These are phyloP conservation scores for Trifolium repens DNA, from an alignment of 306 rosid genomes.

Conservation along the genomic window DNA sequence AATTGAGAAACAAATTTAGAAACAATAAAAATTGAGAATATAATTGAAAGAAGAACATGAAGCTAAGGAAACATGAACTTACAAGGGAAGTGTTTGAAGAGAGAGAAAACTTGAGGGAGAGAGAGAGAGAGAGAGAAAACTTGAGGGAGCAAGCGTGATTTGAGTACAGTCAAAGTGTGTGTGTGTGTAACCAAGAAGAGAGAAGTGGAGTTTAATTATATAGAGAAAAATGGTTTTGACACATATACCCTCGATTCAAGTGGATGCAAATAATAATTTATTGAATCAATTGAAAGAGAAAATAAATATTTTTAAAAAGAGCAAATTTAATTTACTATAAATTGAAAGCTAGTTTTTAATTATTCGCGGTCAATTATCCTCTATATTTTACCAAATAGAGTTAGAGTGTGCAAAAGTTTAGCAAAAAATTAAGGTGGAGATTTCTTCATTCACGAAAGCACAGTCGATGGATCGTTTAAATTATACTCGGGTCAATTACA, in stretches of 20 bases:
- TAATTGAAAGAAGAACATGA: not conserved
- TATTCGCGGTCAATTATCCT: too few species aligned
- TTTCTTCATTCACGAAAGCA: too few species aligned
- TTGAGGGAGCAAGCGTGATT: conserved; percentile 58
- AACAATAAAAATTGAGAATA: not conserved
- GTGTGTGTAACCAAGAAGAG: conserved; percentile 43
- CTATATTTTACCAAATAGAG: too few species aligned
- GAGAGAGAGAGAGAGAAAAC: not conserved
- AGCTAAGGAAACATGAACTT: conserved; percentile 29
- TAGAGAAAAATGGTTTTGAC: conserved; percentile 58
- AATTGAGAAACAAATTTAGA: conserved; percentile 20
- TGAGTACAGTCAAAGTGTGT: conserved; percentile 58
- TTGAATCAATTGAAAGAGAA: not conserved
- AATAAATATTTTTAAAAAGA: too few species aligned
- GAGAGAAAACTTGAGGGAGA: conserved; percentile 2
- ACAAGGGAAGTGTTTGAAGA: conserved; percentile 16
- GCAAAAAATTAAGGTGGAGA: too few species aligned
- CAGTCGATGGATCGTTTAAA: too few species aligned
- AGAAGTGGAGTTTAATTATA: conserved; percentile 64
- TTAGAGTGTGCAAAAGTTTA: too few species aligned
- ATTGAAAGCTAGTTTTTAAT: too few species aligned
- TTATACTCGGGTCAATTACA: too few species aligned
- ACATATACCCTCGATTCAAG: conserved; percentile 54
- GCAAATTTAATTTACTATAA: too few species aligned
- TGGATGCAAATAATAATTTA: conserved; percentile 20